Evolutionary conservation across 441 rosid genomes (phyloP), one percentile per base, ranked within the genome.

Genomic region (Corymbia calophylla): DNA sequence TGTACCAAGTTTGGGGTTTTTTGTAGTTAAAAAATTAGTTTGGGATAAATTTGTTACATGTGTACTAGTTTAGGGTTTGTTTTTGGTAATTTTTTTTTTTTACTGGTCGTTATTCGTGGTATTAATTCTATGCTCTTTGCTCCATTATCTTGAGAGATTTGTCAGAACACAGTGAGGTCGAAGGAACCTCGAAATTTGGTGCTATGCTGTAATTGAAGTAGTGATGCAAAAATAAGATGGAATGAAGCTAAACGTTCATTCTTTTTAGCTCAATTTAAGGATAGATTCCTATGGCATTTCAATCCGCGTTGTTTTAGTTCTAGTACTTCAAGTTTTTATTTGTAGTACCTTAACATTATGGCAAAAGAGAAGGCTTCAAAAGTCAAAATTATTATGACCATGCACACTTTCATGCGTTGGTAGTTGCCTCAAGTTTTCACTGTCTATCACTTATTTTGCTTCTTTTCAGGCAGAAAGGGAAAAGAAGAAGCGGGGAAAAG

Each of bases 401-500:
- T 77, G 31, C 53, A 77, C 44, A 77, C 23, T 77, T 77, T 77
- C 10, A 15, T 77, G 51, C 29, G 15, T 44, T 77, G 85, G 53
- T 77, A 44, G 49, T 47, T 77, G 85, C 85, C 85, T 77, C 49
- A 35, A 35, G 29, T 73, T 73, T 73, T 73, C 48, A 35, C 39
- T 77, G 53, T 44, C 85, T 44, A 44, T 77, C 82, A 13, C 39
- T 85, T 47, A 16, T 89, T 80, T 60, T 86, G 55, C 27, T 89
- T 53, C 60, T 88, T 62, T 91, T 88, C 92, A 95, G 97, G 95
- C 92, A 64, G 93, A 93, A 87, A 94, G 89, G 91, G 95, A 93
- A 89, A 91, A 94, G 70, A 94, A 92, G 91, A 93, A 94, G 91
- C 94, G 92, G 87, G 94, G 93, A 87, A 95, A 94, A 88, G 95